Evolutionary conservation across 805 yeast species (phyloP), one percentile per base, ranked within the genome.

Genomic region (Hanseniaspora mollemarum): DNA sequence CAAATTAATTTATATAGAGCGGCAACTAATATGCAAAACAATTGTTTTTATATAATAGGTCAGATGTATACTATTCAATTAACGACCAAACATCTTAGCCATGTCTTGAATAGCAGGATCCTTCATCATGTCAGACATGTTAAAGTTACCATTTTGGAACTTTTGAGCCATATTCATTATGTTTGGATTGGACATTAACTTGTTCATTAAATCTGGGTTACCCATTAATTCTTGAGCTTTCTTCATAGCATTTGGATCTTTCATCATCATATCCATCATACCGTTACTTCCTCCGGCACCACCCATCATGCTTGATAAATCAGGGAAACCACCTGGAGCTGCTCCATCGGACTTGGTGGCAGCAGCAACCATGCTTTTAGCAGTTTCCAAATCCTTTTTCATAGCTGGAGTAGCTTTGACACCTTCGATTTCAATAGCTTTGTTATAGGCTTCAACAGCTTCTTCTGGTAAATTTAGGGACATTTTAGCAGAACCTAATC

Each of bases 401-500:
- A 90, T 90, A 16, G 92, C 88, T 37, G 83, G 95, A 7, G 88
- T 77, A 43, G 90, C 87, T 24, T 71, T 68, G 41, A 78, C 83
- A 40, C 96, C 96, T 69, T 92, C 97, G 52, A 78, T 77, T 53
- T 84, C 87, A 57, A 92, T 67, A 36, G 96, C 98, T 56, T 73
- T 74, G 67, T 84, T 80, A 69, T 92, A 92, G 26, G 97, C 96
- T 43, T 87, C 83, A 71, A 87, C 72, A 12, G 98, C 77, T 48
- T 83, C 95, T 67, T 83, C 80, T 53, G 90, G 80, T 62, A 88
- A 90, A n/a, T 95, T 95, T 54, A 83, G 71, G n/a, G 96, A 95
- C 66, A 82, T 90, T 62, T 82, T 79, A 4, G 98, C 97, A 59
- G 88, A 78, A 2, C 97, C 98, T 58, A 92, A 72, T 67, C 98